phyloP scores from a whole-genome alignment of 2,329 filamentous ascomycete species.

The Fusarium acutatum region DNA sequence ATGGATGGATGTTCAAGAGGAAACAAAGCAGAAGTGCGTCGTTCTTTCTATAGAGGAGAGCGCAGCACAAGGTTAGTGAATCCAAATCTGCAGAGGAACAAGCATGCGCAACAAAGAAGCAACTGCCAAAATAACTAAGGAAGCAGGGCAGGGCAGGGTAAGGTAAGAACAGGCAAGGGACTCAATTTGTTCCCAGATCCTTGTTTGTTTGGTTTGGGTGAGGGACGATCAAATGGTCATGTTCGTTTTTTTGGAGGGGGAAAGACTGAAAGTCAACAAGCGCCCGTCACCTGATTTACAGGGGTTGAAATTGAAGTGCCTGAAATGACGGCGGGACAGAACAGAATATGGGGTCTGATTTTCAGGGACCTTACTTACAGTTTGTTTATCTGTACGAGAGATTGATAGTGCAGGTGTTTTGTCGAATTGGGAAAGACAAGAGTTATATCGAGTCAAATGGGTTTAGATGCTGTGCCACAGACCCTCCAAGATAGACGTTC shows the following conservation, averaged over 20 bases:
- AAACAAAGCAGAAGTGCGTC: conserved; percentile 37
- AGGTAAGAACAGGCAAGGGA: background rate
- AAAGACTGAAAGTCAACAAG: conserved; percentile 39
- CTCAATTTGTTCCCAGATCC: conserved; percentile 31
- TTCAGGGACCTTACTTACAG: background rate
- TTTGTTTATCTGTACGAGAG: background rate
- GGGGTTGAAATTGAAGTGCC: conserved; percentile 24
- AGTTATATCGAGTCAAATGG: conserved; percentile 9
- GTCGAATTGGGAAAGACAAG: conserved; percentile 5
- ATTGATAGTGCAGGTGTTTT: background rate
- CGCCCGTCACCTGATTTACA: conserved; percentile 41
- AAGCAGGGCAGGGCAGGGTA: conserved; percentile 7
- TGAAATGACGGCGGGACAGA: conserved; percentile 2
- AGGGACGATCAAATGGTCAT: conserved; percentile 22
- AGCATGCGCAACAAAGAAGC: conserved; percentile 22
- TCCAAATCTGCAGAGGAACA: conserved; percentile 17
- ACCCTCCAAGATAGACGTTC: background rate
- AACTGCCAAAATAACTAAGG: conserved; percentile 7
- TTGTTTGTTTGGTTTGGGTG: conserved; percentile 37
- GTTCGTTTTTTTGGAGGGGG: conserved; percentile 38
- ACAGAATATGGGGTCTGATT: conserved; percentile 13
- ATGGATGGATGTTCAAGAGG: conserved; percentile 20
- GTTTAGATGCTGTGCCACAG: conserved; percentile 14
- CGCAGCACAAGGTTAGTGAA: conserved; percentile 30
- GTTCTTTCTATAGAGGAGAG: conserved; percentile 36